These are phyloP conservation scores for Xylaria telfairii DNA, from an alignment of 495 filamentous ascomycete genomes.

Conservation along the genomic window DNA sequence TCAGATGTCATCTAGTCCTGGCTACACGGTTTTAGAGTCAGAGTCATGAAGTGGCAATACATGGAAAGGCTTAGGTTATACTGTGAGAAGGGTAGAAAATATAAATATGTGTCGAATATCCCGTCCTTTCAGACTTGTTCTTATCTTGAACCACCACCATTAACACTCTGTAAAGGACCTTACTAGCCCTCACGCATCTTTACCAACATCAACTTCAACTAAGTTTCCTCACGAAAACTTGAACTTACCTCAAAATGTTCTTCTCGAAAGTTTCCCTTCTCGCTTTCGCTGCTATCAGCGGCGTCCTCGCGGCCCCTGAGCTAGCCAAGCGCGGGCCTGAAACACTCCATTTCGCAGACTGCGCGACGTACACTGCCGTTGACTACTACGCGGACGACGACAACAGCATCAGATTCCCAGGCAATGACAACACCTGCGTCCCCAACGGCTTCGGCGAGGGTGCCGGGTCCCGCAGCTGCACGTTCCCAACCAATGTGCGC, in stretches of 20 bases:
- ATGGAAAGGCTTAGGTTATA: background rate
- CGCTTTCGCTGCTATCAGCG: background rate
- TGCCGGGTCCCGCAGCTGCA: background rate
- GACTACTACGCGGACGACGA: constrained; percentile 3
- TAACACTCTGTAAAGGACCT: background rate
- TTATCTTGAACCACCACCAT: background rate
- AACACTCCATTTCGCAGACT: background rate
- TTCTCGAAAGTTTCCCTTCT: background rate
- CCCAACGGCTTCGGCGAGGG: background rate
- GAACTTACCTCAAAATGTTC: background rate
- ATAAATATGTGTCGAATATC: background rate
- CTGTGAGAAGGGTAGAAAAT: background rate
- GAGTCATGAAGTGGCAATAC: background rate
- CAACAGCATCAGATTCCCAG: constrained; percentile 1
- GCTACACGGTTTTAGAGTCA: background rate
- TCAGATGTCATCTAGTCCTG: background rate
- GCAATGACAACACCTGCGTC: background rate
- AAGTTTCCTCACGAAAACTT: background rate
- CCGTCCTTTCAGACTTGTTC: background rate
- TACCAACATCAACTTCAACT: background rate
- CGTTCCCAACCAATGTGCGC: background rate
- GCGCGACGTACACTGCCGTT: background rate
- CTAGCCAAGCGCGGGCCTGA: background rate
- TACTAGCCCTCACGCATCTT: background rate
- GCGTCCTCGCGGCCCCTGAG: background rate